Evolutionary conservation across 306 rosid species (phyloP).

Genomic region (Citrullus mucosospermus): DNA sequence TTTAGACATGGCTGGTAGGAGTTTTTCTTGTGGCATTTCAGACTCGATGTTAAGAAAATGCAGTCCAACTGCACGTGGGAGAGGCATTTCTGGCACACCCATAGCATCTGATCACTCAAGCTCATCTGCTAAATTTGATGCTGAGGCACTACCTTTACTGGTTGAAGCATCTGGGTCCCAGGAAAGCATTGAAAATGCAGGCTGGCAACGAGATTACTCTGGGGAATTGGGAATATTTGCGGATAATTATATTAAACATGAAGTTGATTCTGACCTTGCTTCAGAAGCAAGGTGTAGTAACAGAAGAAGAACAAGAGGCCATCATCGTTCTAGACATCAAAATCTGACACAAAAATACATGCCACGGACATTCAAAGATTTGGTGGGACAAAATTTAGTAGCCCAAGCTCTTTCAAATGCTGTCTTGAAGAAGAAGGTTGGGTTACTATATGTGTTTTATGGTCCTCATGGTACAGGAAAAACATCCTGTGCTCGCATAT

Average conservation of each 20-base stretch:
- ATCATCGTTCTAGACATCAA: conserved; percentile 48
- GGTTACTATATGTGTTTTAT: conserved; percentile 74
- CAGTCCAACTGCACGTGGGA: conserved; percentile 38
- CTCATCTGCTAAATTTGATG: conserved; percentile 52
- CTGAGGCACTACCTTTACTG: conserved; percentile 76
- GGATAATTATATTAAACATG: conserved; percentile 62
- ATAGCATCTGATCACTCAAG: conserved; percentile 51
- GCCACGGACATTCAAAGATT: conserved; percentile 78
- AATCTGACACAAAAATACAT: conserved; percentile 75
- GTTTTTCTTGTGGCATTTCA: conserved; percentile 87
- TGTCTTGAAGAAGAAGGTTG: conserved; percentile 59
- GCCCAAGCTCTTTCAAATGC: conserved; percentile 97
- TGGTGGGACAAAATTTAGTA: conserved; percentile 90
- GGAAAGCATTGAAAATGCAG: conserved; percentile 60
- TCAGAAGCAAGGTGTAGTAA: conserved; percentile 82
- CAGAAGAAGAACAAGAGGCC: conserved; percentile 48
- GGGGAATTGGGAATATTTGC: conserved; percentile 91
- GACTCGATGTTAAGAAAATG: conserved; percentile 70
- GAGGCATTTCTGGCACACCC: conserved; percentile 55
- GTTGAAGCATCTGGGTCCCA: conserved; percentile 87
- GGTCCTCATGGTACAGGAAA: conserved; percentile 99
- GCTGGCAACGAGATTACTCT: conserved; percentile 69
- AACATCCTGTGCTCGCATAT: conserved; percentile 84
- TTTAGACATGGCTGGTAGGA: conserved; percentile 90
- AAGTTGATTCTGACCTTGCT: conserved; percentile 76